Percentiles rank a stretch among this genome's conserved stretches.
Conservation (phyloP, 352 stramenopile genomes). For the Phytophthora pinifolia region DNA sequence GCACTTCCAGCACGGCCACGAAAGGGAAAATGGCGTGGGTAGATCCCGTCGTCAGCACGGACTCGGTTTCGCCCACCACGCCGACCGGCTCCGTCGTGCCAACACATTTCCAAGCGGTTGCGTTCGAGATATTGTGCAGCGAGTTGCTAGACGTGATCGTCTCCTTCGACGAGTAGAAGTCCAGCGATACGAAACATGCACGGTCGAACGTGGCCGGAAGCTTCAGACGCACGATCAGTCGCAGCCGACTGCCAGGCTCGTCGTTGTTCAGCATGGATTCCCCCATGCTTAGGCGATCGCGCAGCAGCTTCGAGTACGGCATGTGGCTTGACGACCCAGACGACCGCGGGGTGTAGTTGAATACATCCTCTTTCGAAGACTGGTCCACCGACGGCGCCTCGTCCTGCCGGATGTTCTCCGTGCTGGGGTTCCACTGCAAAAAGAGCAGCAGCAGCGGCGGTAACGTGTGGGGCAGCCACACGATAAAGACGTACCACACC, state of each 20-base stretch:
- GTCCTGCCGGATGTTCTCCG: conserved; percentile 61
- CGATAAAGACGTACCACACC: conserved; percentile 88
- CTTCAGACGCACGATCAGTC: conserved; percentile 82
- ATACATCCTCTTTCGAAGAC: conserved; percentile 81
- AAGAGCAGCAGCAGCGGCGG: conserved; percentile 80
- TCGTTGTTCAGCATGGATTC: conserved; percentile 81
- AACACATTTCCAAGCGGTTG: conserved; percentile 80
- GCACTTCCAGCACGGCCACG: conserved; percentile 83
- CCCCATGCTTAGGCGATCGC: conserved; percentile 71
- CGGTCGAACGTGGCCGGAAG: conserved; percentile 74
- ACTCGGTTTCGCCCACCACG: conserved; percentile 63
- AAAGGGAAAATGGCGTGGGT: conserved; percentile 79
- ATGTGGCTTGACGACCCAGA: conserved; percentile 79
- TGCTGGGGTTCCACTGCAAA: conserved; percentile 85
- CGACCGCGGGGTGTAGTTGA: conserved; percentile 81
- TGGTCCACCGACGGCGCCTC: conserved; percentile 60
- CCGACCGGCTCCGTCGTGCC: conserved; percentile 78
- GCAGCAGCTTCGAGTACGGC: conserved; percentile 75
- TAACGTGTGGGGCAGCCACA: conserved; percentile 79
- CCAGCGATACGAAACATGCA: conserved; percentile 81
- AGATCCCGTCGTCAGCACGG: conserved; percentile 52
- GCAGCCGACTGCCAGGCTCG: conserved; percentile 79
- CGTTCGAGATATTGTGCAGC: conserved; percentile 53
- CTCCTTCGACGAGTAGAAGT: conserved; percentile 81
- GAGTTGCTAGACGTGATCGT: conserved; percentile 51